Percentiles rank a stretch among this genome's conserved stretches.
Conservation (phyloP, 176 grass and related monocot genomes). For the Poa pratensis region DNA sequence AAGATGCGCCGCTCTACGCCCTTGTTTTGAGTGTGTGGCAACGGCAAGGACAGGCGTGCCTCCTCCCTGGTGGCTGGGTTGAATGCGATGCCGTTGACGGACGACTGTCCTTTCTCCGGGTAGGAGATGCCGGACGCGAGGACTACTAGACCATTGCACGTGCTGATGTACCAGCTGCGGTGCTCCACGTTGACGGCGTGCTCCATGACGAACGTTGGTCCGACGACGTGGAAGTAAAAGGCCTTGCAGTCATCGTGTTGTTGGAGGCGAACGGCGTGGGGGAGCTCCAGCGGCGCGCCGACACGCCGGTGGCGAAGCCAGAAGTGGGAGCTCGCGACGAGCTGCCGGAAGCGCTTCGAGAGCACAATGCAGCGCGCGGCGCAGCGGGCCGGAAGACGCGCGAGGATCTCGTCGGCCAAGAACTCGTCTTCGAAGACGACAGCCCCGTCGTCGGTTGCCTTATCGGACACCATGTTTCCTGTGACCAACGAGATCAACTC, state of each 20-base stretch:
- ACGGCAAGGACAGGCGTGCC: background rate
- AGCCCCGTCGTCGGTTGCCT: background rate
- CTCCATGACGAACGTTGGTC: background rate
- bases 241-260: too few relatives aligned
- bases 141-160: constrained; percentile 13
- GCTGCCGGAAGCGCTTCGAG: background rate
- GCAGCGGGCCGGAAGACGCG: background rate
- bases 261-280: background rate
- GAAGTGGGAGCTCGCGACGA: background rate
- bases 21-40: background rate
- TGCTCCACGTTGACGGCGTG: background rate
- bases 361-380: background rate
- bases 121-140: background rate
- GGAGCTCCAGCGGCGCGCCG: background rate
- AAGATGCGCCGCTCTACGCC: background rate
- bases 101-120: background rate
- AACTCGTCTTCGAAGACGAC: background rate
- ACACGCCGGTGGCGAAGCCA: background rate
- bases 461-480: too few relatives aligned
- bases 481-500: too few relatives aligned
- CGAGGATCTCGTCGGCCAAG: background rate
- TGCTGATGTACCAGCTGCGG: background rate
- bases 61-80: constrained; percentile 27
- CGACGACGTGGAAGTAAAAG: too few relatives aligned
- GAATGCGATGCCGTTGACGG: background rate